phyloP scores from a whole-genome alignment of 2,329 filamentous ascomycete species.

The Neonectria punicea region DNA sequence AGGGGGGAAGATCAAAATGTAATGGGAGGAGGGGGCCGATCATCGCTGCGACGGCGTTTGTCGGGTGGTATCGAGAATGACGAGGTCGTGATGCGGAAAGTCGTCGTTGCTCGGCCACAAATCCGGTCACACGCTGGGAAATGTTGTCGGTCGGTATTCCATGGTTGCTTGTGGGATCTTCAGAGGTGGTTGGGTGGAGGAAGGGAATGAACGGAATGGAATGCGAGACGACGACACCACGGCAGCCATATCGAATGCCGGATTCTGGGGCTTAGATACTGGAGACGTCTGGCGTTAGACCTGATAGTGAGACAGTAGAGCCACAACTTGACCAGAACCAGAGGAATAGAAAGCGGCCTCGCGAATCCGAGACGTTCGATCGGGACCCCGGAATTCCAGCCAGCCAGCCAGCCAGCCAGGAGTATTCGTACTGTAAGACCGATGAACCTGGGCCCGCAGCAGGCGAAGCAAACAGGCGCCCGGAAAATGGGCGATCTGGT shows the following conservation, averaged over 20 bases:
- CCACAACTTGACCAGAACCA: conserved; percentile 16
- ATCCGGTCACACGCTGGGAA: background rate
- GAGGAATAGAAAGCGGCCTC: background rate
- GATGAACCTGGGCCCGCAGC: conserved; percentile 1
- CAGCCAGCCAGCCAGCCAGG: background rate
- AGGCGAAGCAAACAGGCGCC: conserved; percentile 22
- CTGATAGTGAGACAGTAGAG: conserved; percentile 25
- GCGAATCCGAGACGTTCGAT: conserved; percentile 8
- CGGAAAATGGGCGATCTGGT: conserved; percentile 1
- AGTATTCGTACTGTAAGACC: background rate
- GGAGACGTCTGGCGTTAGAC: conserved; percentile 8
- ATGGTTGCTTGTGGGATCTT: conserved; percentile 5
- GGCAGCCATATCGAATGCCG: conserved; percentile 2
- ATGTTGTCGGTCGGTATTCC: background rate
- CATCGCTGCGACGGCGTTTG: conserved; percentile 28
- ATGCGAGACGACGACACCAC: conserved; percentile 10
- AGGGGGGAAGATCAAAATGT: conserved; percentile 31
- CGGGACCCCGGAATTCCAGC: conserved; percentile 15
- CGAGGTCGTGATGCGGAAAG: background rate
- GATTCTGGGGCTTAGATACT: conserved; percentile 1
- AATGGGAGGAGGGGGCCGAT: conserved; percentile 28
- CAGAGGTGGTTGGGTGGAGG: background rate
- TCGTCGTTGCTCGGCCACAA: background rate
- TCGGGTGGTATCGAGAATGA: conserved; percentile 9
- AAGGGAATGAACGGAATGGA: background rate